Evolutionary conservation across 192 early-diverging fungal species (phyloP), one percentile per base, ranked within the genome.

Genomic region (Backusella australiensis): DNA sequence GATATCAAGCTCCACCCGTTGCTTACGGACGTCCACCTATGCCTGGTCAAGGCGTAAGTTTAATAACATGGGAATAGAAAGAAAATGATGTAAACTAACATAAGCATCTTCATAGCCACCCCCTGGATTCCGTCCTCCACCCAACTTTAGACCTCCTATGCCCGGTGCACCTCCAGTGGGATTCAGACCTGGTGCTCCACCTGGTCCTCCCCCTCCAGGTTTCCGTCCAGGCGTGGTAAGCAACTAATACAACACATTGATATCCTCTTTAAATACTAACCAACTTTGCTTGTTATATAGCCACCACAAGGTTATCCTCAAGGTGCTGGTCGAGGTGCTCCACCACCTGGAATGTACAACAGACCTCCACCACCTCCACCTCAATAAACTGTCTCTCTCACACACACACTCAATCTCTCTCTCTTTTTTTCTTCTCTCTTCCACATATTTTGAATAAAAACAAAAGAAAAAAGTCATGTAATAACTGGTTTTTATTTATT

Each of bases 1-100:
- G 88, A 6, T 86, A 90, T 29, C 88, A 89, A 6, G 92, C 91
- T 29, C 86, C 94, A 17, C 93, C 93, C 23, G 89, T 95, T 80
- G 79, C 93, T 52, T 94, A 95, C 73, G 92, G 89, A 34, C 92
- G 89, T 42, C 88, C 90, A 19, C 89, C 86, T 41, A 86, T 88
- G 35, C 88, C 89, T n/a, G 81, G 86, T 89, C 90, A 36, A 86
- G 89, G 74, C 39, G 72, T 73, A 87, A 82, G 82, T 85, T 19
- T 80, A 78, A 71, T 29, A 66, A n/a, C 46, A 14, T 35, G 8
- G 29, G 36, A 21, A 29, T n/a, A 38, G 17, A 32, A 29, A 53
- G 34, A 66, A 2, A 39, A 39, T 12, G 11, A 9, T 34, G 11
- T 66, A 53, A 46, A 26, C 41, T 59, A 68, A 82, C 89, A 34